Evolutionary conservation across 2,329 filamentous ascomycete genomes (phyloP), one percentile per base, ranked within the genome.

Genomic region (Trichoderma simmonsii): DNA sequence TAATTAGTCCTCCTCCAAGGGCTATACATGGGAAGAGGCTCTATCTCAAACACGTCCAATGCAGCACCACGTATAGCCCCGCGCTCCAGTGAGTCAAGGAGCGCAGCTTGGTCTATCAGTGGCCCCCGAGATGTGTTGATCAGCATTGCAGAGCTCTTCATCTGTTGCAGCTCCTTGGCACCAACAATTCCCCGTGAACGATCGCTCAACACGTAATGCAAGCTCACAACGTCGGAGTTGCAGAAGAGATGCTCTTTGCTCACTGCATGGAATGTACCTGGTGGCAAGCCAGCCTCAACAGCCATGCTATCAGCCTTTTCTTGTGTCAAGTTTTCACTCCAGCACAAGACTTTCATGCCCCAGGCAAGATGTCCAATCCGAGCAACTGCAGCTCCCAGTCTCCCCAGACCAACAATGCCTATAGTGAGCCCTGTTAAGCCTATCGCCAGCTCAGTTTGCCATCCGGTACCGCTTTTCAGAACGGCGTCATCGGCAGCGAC

Each of bases 101-200:
- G 79, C 4, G 89, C 91, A 6, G 81, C 77, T 77, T 94, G 90
- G 66, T 92, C 88, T 6, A 95, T 85, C 28, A 95, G 79, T 1
- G 91, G 89, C 0, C 91, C 92, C 1, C 92, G 83, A 6, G 90
- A 91, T 0, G 92, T 93, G 79, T 95, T 95, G 67, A 95, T 83
- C 32, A 95, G 81, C 12, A 94, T 79, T 0, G 88, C 87, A 3
- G 80, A 83, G 9, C 79, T 92, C 79, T 92, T 92, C 90, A 94
- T 90, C 70, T 81, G 80, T 1, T 72, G 83, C 71, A 94, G 78
- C 71, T 93, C 91, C 43, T 79, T 75, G 14, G 75, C 76, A 0
- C 86, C 85, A 1, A 94, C 84, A 6, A 92, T 85, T 0, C 89
- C 90, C 5, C 85, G 82, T 64, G 88, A 90, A 28, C 91, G 83